Base-by-base conservation (phyloP, 1,284 basidiomycete genomes). In the Tilletiopsis washingtonensis region DNA sequence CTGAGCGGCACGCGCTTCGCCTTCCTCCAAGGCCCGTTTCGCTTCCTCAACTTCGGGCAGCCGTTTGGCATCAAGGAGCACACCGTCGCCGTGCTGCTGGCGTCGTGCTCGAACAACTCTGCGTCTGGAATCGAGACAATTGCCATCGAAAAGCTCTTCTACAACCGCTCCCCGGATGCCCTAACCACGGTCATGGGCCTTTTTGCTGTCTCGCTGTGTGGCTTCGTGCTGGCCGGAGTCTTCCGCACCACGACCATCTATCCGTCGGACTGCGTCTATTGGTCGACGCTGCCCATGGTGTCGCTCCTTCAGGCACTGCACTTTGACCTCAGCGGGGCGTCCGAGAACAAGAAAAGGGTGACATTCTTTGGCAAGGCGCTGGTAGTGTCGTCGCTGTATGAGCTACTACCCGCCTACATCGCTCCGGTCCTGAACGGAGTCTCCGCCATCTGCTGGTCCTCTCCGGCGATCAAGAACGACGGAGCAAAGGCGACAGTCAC, bases 141-240 rank as follows among this genome's bases (percentile, higher is more conserved):
- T 40, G 54, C 53, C 14, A 55, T 48, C 17, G 49, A 59, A 23
- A 58, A 59, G 53, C 51, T 63, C 12, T 63, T 58, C 34, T 63
- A 63, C 45, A 44, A 47, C 3, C 46, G 43, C n/a, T 32, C 43
- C 0, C 43, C 61, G 19, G 41, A 37, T 9, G 39, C 43, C n/a
- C 42, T 78, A 0, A n/a, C n/a, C n/a, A 83, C 81, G 0, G 82
- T 81, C 2, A 74, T 84, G 19, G 79, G 80, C 0, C 82, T 81
- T 0, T 81, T 84, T 67, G 83, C 82, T 0, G 82, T 82, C 1
- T 79, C 80, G 1, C 79, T 80, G 56, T 82, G 84, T 61, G 83
- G 83, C 74, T 83, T 82, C 59, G 81, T 81, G 6, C 71, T 84
- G 2, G 78, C 82, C 24, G 51, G 56, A 0, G 20, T 63, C 3